Base-by-base conservation (phyloP, 2,329 filamentous ascomycete genomes). In the Calonectria montana region DNA sequence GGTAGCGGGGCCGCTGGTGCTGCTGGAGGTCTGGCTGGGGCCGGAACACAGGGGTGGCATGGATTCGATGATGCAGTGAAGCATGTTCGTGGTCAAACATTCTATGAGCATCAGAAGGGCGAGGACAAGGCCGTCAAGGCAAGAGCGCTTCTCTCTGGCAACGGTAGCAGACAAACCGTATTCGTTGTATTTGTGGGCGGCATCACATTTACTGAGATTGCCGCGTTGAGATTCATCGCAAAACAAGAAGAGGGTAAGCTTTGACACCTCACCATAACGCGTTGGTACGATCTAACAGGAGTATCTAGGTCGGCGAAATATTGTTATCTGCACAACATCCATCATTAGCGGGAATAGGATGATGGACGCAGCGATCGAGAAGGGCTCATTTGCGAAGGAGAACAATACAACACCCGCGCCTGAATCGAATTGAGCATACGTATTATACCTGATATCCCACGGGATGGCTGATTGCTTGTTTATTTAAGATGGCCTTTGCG, bases 181-280 rank as follows among this genome's bases (percentile, higher is more conserved):
- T 94, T 98, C 80, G 92, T 99, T n/a, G 97, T 98, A 77, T 98
- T 98, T 84, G 86, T 99, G 21, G 97, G 97, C n/a, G 97, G 97
- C 2, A 94, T 99, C 67, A 98, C 95, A 0, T 98, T 97, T 81
- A 96, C 97, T 0, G 97, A 99, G 84, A 96, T 99, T 81, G 95
- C 97, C 47, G 97, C 97, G 23, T 82, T 99, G 81, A 90, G 97
- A 67, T 98, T 98, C 81, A 93, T 99, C 76, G 94, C 94, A 12
- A 92, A 92, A 81, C 92, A 96, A 83, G 92, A 97, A 91, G 90
- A 94, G 87, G 89, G 91, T 91, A 80, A 76, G 86, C n/a, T 79
- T 21, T 63, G 43, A 50, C 50, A 67, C 23, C 25, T 63, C 27
- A 37, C 9, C 21, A 48, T n/a, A 35, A 35, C 31, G 29, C 27